Conservation (phyloP, 2,329 filamentous ascomycete genomes). For the Tolypocladium guangdongense region DNA sequence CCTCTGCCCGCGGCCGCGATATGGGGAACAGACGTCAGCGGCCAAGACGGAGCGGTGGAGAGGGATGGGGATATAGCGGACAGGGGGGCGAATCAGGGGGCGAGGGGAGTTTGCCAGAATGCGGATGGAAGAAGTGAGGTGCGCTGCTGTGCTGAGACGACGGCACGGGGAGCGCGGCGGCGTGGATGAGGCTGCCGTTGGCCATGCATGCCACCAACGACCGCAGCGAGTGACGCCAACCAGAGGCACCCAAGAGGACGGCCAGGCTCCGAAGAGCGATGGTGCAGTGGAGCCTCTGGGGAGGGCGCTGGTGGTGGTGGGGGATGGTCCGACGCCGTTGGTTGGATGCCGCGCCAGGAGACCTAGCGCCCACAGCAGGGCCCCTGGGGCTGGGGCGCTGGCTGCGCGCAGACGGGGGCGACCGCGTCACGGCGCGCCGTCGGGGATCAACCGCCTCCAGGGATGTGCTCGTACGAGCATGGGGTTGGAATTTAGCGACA, state of each 20-base stretch:
- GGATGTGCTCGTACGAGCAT: neutral
- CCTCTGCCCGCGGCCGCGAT: neutral
- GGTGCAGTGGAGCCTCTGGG: neutral
- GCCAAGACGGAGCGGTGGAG: neutral
- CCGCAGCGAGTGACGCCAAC: neutral
- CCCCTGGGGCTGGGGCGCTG: neutral
- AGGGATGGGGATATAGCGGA: neutral
- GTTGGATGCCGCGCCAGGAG: neutral
- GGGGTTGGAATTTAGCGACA: neutral
- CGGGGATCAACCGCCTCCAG: too few species aligned
- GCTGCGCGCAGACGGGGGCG: neutral
- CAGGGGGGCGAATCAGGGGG: neutral
- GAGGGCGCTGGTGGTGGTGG: neutral
- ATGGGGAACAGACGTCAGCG: neutral
- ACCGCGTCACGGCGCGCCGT: too few species aligned
- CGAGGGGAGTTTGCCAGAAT: neutral
- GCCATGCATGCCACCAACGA: neutral
- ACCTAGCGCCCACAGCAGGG: neutral
- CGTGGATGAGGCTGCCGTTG: neutral
- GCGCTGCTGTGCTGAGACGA: too few species aligned
- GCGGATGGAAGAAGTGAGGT: neutral
- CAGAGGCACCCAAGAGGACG: neutral
- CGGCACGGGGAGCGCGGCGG: neutral
- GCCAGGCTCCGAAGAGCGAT: neutral
- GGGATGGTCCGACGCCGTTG: neutral